These are phyloP conservation scores for Vitis hybrid DNA, from an alignment of 177 flowering plant genomes.

Conservation along the genomic window DNA sequence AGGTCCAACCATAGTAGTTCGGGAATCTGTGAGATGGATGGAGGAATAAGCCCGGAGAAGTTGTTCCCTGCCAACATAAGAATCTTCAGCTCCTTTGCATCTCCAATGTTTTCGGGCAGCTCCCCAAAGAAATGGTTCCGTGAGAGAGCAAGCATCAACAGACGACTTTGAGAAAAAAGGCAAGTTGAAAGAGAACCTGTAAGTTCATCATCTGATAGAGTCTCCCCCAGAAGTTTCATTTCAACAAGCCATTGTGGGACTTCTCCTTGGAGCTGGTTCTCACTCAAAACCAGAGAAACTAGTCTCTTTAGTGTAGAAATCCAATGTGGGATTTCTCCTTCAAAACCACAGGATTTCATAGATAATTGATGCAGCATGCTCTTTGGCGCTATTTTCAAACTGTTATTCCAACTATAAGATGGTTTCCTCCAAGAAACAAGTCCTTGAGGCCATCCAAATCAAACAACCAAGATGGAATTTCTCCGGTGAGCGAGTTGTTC, in stretches of 20 bases:
- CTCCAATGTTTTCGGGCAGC: constrained; percentile 48
- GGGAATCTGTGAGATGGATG: constrained; percentile 32
- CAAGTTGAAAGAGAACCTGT: constrained; percentile 37
- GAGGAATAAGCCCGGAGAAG: constrained; percentile 46
- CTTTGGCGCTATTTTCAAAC: constrained; percentile 25
- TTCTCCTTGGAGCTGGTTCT: constrained; percentile 38
- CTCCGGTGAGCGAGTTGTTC: constrained; percentile 41
- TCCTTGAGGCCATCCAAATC: constrained; percentile 25
- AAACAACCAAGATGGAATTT: constrained; percentile 48
- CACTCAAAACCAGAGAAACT: constrained; percentile 45
- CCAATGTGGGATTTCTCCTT: constrained; percentile 49
- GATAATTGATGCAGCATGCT: constrained; percentile 34
- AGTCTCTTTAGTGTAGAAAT: constrained; percentile 40
- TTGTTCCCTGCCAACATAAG: constrained; percentile 47
- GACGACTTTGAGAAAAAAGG: constrained; percentile 34
- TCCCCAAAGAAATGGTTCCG: constrained; percentile 47
- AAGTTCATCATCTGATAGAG: constrained; percentile 44
- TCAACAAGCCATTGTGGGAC: constrained; percentile 51
- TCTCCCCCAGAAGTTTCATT: constrained; percentile 27
- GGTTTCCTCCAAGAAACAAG: constrained; percentile 45
- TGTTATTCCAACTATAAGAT: constrained; percentile 44
- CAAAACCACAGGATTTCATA: constrained; percentile 36
- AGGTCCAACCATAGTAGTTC: constrained; percentile 42
- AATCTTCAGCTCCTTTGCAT: constrained; percentile 30
- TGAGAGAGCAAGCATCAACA: constrained; percentile 32